Evolutionary conservation across 352 stramenopile genomes (phyloP), one percentile per base, ranked within the genome.

Genomic region (Phytopythium montanum): DNA sequence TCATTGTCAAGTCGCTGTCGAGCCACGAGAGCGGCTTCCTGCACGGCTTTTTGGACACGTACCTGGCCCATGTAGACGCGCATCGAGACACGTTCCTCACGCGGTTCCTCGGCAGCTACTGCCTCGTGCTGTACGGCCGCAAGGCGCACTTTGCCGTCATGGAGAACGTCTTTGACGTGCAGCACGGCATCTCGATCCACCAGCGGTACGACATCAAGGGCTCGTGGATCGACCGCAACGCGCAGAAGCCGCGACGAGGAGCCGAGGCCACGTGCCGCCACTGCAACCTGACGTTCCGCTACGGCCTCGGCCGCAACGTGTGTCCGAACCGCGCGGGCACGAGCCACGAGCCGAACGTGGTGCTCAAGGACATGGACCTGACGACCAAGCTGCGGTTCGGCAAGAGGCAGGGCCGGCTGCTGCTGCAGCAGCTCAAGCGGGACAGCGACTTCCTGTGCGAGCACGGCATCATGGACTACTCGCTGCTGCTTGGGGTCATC

Each of bases 171-270:
- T 94, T 96, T 57, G 81, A 93, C 69, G 78, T 88, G 1, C 77
- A 88, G 45, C 79, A 90, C 55, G 76, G 77, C 31, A 69, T 87
- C 25, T 76, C 75, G 2, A 89, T 95, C 55, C 82, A 96, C 59
- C 76, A 92, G 66, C 73, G 79, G 12, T 96, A 94, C 64, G 88
- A 96, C 56, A 87, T 96, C 59, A 96, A 96, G 65, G 88, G 88
- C 19, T 90, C 76, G 10, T 96, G 85, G 83, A 70, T 95, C 23
- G 82, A 90, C 61, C 79, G 82, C 36, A 89, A 90, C 33, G 82
- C 79, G 0, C 71, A 86, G 49, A 90, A 89, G 23, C 65, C 74
- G n/a, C 65, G 69, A 39, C 55, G 51, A 13, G 85, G 85, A 7
- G 69, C 76, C n/a, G 76, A 92, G 53, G 65, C 70, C 12, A 90